phyloP scores from a whole-genome alignment of 441 rosid genomes.

The Euphorbia schlechtendalii region DNA sequence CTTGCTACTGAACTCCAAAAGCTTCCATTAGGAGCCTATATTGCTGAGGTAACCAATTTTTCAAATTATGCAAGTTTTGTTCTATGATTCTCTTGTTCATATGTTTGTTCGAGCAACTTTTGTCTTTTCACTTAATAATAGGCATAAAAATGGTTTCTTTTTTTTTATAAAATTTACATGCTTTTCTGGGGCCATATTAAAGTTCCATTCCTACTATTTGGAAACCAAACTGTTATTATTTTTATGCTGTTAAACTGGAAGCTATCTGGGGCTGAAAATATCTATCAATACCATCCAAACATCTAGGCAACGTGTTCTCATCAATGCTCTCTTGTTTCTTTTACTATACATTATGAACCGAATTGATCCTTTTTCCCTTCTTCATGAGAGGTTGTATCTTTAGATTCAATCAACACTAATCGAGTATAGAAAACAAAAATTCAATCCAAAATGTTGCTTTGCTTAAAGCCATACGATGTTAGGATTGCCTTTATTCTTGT shows the following conservation, averaged over 20 bases:
- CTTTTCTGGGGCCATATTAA: background rate
- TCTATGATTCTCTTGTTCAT: background rate
- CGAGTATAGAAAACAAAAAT: too few relatives aligned
- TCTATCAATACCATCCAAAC: too few relatives aligned
- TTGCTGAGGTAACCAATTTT: conserved; percentile 51
- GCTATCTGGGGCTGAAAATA: background rate
- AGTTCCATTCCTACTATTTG: background rate
- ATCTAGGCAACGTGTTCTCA: background rate
- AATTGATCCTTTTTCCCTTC: background rate
- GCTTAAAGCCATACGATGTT: background rate
- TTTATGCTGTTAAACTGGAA: background rate
- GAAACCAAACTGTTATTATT: background rate
- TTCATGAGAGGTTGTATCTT: background rate
- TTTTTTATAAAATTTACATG: background rate
- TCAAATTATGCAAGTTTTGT: too few relatives aligned
- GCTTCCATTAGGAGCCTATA: conserved; percentile 33
- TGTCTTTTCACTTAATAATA: background rate
- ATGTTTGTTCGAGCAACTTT: background rate
- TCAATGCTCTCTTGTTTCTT: background rate
- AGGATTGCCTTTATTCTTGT: background rate
- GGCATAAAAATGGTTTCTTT: background rate
- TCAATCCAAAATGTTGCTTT: background rate
- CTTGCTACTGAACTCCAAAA: conserved; percentile 75
- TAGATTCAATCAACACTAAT: background rate
- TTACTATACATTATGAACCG: background rate